Evolutionary conservation across 352 stramenopile species (phyloP).

Genomic region (Globisporangium spiculum): DNA sequence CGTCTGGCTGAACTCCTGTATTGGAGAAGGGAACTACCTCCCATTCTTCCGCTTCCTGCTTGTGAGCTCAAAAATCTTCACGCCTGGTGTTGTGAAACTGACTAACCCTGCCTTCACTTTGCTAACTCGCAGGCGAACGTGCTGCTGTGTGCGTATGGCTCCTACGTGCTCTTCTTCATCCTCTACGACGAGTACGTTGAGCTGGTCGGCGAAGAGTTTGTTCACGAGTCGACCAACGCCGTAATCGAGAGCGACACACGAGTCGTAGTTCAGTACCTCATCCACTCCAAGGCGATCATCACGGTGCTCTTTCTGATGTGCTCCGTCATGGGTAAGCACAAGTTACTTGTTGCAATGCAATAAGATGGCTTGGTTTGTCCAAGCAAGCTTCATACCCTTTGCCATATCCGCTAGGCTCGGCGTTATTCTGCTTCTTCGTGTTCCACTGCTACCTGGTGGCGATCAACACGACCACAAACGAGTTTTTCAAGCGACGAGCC

Average conservation of each 20-base stretch:
- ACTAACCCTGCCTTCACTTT: neutral
- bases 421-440: conserved; percentile 37
- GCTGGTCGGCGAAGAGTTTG: conserved; percentile 40
- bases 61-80: conserved; percentile 20
- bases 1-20: conserved; percentile 63
- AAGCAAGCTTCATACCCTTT: neutral
- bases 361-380: neutral
- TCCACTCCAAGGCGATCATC: conserved; percentile 39
- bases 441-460: conserved; percentile 59
- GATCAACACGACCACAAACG: conserved; percentile 65
- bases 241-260: conserved; percentile 35
- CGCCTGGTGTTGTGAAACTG: neutral
- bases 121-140: conserved; percentile 38
- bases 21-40: conserved; percentile 61
- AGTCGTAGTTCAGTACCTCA: conserved; percentile 49
- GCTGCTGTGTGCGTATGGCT: conserved; percentile 46
- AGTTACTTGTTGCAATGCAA: neutral
- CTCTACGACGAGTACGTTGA: conserved; percentile 39
- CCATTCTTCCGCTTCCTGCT: conserved; percentile 54
- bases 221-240: conserved; percentile 32
- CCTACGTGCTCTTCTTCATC: conserved; percentile 46
- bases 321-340: conserved; percentile 40
- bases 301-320: conserved; percentile 46
- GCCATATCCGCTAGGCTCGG: conserved; percentile 25
- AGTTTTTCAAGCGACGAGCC: conserved; percentile 67